Conservation (phyloP, 176 grass and related monocot species). For the Eragrostis curvula region DNA sequence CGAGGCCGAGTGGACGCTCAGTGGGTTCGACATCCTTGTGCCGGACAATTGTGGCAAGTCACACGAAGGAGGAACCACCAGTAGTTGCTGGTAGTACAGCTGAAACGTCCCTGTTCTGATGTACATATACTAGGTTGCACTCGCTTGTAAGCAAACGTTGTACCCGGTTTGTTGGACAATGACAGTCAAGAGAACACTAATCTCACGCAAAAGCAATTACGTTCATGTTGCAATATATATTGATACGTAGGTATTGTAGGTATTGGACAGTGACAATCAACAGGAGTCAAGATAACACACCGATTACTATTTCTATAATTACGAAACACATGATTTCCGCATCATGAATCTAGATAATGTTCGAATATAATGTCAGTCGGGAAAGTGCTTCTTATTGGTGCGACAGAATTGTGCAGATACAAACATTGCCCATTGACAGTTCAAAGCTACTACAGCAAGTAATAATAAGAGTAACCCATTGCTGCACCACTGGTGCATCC, state of each 20-base stretch:
- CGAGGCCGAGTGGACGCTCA: conserved; percentile 75
- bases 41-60: conserved; percentile 34
- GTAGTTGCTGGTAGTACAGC: conserved; percentile 25
- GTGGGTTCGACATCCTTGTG: conserved; percentile 75
- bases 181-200: no score
- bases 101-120: neutral
- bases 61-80: neutral
- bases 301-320: no score
- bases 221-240: no score
- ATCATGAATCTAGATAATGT: no score
- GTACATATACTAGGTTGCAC: neutral
- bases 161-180: no score
- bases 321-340: no score
- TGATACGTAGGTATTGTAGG: no score
- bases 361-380: neutral
- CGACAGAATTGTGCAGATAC: neutral
- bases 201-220: no score
- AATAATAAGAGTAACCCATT: neutral
- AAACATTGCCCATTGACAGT: neutral
- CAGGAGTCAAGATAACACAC: no score
- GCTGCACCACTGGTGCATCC: no score
- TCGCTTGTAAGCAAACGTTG: neutral
- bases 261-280: no score
- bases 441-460: neutral
- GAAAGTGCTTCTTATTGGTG: neutral